phyloP scores from a whole-genome alignment of 2,329 filamentous ascomycete genomes.

The Botrytis fabae region DNA sequence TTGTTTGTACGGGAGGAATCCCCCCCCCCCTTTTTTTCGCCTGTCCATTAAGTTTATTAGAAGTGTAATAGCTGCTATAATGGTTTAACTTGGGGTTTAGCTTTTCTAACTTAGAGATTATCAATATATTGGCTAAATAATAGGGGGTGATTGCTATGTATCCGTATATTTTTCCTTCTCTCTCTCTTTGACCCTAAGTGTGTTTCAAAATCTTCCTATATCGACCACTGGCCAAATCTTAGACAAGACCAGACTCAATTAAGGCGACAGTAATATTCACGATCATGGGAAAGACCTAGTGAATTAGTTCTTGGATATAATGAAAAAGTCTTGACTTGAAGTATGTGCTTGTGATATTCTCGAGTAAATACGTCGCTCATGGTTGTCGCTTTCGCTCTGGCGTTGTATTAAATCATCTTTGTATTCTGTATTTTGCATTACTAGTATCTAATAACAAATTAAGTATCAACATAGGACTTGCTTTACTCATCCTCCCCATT shows the following conservation, averaged over 20 bases:
- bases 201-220: neutral
- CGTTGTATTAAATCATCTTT: neutral
- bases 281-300: rapidly evolving
- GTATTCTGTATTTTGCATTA: no score
- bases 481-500: no score
- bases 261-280: neutral
- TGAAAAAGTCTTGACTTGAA: neutral
- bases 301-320: neutral
- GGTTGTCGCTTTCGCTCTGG: neutral
- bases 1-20: rapidly evolving
- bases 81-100: rapidly evolving
- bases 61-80: no score
- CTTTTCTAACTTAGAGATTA: rapidly evolving
- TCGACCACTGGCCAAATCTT: neutral
- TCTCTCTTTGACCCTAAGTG: neutral
- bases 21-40: rapidly evolving
- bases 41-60: neutral
- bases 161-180: neutral
- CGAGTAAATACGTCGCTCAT: neutral
- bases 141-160: rapidly evolving
- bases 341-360: neutral
- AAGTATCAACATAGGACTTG: no score
- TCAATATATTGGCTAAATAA: neutral
- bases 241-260: neutral
- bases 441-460: no score